These are phyloP conservation scores for Penicillium frequentans DNA, from an alignment of 2,329 filamentous ascomycete genomes.

Conservation along the genomic window DNA sequence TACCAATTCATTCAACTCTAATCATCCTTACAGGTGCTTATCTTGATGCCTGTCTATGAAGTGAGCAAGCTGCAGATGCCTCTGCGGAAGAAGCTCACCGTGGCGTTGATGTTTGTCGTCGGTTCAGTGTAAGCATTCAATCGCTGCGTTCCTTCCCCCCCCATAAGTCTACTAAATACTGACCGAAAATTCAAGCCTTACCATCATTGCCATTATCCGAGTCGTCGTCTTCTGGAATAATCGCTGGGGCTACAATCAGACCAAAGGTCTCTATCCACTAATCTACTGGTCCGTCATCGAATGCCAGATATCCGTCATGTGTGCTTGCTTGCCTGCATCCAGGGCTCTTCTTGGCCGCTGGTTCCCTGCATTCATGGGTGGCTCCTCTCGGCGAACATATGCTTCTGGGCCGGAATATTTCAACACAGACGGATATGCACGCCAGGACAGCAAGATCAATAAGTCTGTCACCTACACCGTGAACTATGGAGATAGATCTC, in stretches of 20 bases:
- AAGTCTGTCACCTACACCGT: constrained; percentile 27
- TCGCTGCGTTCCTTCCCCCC: neutral
- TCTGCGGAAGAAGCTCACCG: constrained; percentile 16
- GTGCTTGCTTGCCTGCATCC: constrained; percentile 27
- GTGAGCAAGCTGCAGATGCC: constrained; percentile 20
- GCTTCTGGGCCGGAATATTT: constrained; percentile 5
- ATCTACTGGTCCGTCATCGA: constrained; percentile 32
- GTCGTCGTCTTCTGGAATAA: constrained; percentile 28
- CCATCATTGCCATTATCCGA: constrained; percentile 25
- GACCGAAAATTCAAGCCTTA: constrained; percentile 13
- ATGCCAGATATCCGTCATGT: constrained; percentile 26
- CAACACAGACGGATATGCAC: neutral
- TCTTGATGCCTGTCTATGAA: constrained; percentile 20
- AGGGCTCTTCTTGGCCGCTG: constrained; percentile 22
- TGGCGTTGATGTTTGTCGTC: constrained; percentile 17
- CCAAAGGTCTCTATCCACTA: constrained; percentile 23
- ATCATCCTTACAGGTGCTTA: neutral
- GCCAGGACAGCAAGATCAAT: constrained; percentile 18
- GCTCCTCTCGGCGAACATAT: constrained; percentile 10
- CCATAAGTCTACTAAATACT: neutral
- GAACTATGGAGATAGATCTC: constrained; percentile 13
- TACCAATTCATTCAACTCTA: neutral
- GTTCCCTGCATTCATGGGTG: constrained; percentile 18
- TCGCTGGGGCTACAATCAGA: constrained; percentile 21
- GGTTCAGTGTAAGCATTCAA: constrained; percentile 14